Conservation (phyloP, 148 eudicot genomes). For the Camellia sinensis region DNA sequence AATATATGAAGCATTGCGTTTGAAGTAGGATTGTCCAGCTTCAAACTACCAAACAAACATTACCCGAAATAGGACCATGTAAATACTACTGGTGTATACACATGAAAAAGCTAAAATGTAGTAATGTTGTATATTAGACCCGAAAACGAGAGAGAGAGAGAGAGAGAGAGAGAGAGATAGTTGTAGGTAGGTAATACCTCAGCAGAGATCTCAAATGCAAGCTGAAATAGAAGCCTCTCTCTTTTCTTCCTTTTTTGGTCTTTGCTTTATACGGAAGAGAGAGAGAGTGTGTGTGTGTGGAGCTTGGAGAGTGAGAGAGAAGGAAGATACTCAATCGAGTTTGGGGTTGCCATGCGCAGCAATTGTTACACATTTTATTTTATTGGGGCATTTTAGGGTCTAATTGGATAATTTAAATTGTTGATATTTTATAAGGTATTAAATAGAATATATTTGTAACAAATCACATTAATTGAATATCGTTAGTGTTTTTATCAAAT, state of each 20-base stretch:
- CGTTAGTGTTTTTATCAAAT: too few species aligned
- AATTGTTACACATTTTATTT: too few species aligned
- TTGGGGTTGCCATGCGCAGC: too few species aligned
- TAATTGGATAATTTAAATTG: too few species aligned
- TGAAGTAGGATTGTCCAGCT: neutral
- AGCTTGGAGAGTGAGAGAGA: slow-evolving; percentile 4
- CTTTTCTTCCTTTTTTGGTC: neutral
- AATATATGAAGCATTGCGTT: neutral
- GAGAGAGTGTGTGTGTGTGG: neutral
- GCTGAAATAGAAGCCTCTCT: neutral
- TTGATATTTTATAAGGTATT: too few species aligned
- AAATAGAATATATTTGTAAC: too few species aligned
- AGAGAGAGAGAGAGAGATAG: neutral
- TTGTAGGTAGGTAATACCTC: neutral
- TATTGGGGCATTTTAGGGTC: too few species aligned
- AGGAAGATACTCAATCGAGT: too few species aligned
- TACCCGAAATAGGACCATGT: neutral
- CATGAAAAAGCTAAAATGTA: too few species aligned
- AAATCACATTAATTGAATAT: too few species aligned
- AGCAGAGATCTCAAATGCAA: slow-evolving; percentile 14
- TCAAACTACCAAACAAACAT: neutral
- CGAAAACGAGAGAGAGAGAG: neutral
- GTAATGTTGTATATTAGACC: too few species aligned
- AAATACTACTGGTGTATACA: too few species aligned
- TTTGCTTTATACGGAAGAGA: neutral